A percentile compares a stretch with the other conserved stretches of the same genome.
Evolutionary conservation across 1,284 basidiomycete species (phyloP).

Genomic region (Entoloma clypeatum): DNA sequence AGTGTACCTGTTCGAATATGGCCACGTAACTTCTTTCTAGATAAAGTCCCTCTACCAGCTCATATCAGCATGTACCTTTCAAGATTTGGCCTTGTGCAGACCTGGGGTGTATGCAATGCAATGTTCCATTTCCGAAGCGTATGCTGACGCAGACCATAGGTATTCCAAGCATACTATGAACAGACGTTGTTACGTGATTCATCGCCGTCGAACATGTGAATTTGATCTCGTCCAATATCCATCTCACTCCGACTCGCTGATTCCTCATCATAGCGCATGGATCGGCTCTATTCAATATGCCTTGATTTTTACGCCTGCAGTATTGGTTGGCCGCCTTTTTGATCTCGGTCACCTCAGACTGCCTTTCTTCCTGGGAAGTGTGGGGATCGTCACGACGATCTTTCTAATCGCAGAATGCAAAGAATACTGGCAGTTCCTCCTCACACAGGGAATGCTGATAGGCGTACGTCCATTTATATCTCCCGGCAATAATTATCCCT

Average conservation of each 20-base stretch:
- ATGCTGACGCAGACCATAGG: conserved; percentile 20
- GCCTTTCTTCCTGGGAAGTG: conserved; percentile 37
- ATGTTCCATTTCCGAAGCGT: not conserved
- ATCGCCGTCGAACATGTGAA: no score
- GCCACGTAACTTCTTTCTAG: conserved; percentile 30
- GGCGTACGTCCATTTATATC: conserved; percentile 28
- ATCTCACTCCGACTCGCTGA: no score
- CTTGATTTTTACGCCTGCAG: conserved; percentile 34
- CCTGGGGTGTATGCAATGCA: conserved; percentile 21
- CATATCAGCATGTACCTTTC: not conserved
- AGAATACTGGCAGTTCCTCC: conserved; percentile 47
- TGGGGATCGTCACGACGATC: conserved; percentile 39
- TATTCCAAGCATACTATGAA: conserved; percentile 42
- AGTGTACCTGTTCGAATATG: conserved; percentile 30
- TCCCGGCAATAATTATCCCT: not conserved
- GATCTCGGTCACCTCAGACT: conserved; percentile 46
- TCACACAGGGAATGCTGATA: conserved; percentile 39
- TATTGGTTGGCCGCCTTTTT: conserved; percentile 42
- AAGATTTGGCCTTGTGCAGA: conserved; percentile 15
- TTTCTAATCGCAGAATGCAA: conserved; percentile 46
- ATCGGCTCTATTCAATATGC: conserved; percentile 47
- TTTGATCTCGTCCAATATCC: no score
- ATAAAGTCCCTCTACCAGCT: conserved; percentile 15
- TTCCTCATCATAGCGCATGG: conserved; percentile 57
- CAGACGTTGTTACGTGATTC: no score